Evolutionary conservation across 306 rosid species (phyloP), one percentile per base, ranked within the genome.

Genomic region (Trichosanthes cucumerina): DNA sequence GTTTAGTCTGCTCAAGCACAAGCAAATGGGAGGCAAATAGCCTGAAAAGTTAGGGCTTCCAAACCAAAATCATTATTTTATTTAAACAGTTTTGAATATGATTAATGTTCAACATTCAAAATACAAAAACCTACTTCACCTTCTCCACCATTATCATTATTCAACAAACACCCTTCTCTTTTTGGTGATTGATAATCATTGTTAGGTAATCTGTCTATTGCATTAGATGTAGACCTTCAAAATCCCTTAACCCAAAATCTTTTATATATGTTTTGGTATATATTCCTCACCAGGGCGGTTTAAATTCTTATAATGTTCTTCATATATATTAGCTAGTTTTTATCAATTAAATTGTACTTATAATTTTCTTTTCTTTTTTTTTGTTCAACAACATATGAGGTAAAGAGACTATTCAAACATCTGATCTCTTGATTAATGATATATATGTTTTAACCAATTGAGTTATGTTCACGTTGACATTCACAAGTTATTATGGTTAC

Each of bases 181-280:
- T 69, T 43, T 43, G 54, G 75, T 69, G 75, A 69, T 69, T 44
- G 39, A 71, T 71, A 71, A 71, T 71, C 77, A 71, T 71, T 71
- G 77, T 71, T 46, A 44, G 77, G 77, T 46, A 71, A 13, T 23
- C 38, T 44, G 41, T 71, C 77, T 14, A 26, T 43, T 14, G 3
- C 56, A 24, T 14, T 21, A 70, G 56, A 70, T 44, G 76, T 47
- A 44, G n/a, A 41, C 19, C 9, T 69, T 43, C n/a, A 69, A 69
- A 33, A 63, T 0, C 43, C 71, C 34, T 43, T 58, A 23, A 24
- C 7, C 36, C 65, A 24, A 57, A 57, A 23, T 57, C 0, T 23
- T 57, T 23, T 33, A 57, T 57, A 3, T 9, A 53, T 53, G 0
- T 57, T 23, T 57, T 21, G 34, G 12, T 39, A 28, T 28, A 28